Percentiles rank a stretch among this genome's conserved stretches.
Conservation (phyloP, 1,284 basidiomycete genomes). For the Irpex lacteus region DNA sequence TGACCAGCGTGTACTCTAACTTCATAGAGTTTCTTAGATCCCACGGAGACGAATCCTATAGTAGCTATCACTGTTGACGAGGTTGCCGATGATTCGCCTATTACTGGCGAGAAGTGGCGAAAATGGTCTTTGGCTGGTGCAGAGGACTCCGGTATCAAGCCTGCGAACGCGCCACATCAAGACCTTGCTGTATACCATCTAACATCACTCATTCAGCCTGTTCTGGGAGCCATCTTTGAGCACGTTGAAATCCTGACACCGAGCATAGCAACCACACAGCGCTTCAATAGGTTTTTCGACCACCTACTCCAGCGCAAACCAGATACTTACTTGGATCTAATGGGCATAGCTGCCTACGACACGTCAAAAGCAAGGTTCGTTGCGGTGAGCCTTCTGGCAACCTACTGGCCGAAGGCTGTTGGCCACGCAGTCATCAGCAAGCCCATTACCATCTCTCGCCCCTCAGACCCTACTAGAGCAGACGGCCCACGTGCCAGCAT, state of each 20-base stretch:
- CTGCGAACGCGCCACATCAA: conserved; percentile 59
- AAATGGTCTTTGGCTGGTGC: conserved; percentile 26
- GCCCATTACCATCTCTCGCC: conserved; percentile 30
- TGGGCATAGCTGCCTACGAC: conserved; percentile 70
- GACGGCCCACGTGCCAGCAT: conserved; percentile 20
- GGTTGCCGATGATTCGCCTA: conserved; percentile 35
- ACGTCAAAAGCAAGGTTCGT: conserved; percentile 48
- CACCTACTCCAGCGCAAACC: conserved; percentile 59
- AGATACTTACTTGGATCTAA: conserved; percentile 66
- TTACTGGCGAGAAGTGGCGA: conserved; percentile 24
- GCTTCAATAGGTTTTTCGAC: conserved; percentile 56
- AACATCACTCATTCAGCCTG: conserved; percentile 54
- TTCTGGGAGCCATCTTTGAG: conserved; percentile 61
- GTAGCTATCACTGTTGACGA: conserved; percentile 65
- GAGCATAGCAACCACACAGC: conserved; percentile 38
- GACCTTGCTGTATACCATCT: conserved; percentile 53
- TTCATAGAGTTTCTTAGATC: conserved; percentile 1
- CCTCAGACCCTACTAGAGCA: conserved; percentile 17
- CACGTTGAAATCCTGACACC: conserved; percentile 39
- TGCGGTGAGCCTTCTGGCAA: conserved; percentile 54
- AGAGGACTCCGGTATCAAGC: conserved; percentile 29
- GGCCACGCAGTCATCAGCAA: conserved; percentile 63
- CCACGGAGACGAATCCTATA: conserved; percentile 30
- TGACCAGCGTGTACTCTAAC: conserved; percentile 6
- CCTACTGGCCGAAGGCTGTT: conserved; percentile 63